Conservation (phyloP, 73 alveolate species). For the Paramecium pentaurelia region DNA sequence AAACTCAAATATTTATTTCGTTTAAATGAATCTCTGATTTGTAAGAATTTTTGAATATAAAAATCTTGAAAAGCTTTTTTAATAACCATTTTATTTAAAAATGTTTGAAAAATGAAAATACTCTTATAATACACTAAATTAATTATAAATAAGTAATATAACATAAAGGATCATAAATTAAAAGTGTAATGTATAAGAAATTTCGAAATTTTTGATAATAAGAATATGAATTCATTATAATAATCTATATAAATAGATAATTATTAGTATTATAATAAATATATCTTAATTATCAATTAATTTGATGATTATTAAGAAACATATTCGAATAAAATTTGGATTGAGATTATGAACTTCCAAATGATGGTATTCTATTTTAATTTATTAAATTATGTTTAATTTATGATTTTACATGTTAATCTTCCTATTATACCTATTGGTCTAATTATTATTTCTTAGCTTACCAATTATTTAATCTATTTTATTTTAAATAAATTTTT, state of each 20-base stretch:
- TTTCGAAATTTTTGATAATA: neutral
- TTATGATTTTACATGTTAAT: neutral
- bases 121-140: neutral
- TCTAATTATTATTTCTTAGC: neutral
- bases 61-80: neutral
- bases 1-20: neutral
- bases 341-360: neutral
- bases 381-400: neutral
- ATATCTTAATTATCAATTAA: neutral
- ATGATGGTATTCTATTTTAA: neutral
- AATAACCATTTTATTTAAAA: neutral
- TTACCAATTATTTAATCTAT: conserved; percentile 41
- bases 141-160: neutral
- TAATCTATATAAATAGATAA: neutral
- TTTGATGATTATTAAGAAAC: neutral
- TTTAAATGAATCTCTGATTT: neutral
- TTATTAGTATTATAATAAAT: neutral
- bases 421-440: neutral
- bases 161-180: neutral
- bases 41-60: neutral
- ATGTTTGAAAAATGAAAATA: neutral
- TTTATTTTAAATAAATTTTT: neutral
- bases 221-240: neutral
- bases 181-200: neutral
- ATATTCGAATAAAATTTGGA: neutral